Conservation (phyloP, 2,329 filamentous ascomycete species). For the Rhynchosporium graminicola region DNA sequence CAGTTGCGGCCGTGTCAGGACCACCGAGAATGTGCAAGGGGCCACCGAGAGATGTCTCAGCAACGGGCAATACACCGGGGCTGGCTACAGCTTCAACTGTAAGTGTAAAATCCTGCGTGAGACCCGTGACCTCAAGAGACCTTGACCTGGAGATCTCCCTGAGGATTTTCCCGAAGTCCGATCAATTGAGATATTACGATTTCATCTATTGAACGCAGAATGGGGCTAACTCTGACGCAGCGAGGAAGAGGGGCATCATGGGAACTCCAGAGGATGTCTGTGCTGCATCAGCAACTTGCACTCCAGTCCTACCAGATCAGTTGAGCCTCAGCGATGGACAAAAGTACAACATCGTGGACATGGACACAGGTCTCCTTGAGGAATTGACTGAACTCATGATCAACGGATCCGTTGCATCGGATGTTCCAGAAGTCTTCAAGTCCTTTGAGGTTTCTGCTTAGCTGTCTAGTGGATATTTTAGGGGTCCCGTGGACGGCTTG, state of each 20-base stretch:
- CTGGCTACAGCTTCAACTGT: constrained; percentile 8
- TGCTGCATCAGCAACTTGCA: neutral
- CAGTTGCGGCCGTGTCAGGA: neutral
- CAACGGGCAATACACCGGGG: neutral
- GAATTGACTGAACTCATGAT: constrained; percentile 3
- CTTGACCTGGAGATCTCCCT: neutral
- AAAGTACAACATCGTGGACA: constrained; percentile 13
- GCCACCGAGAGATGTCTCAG: constrained; percentile 9
- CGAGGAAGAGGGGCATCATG: neutral
- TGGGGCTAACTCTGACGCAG: neutral
- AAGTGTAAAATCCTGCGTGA: neutral
- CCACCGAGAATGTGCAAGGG: neutral
- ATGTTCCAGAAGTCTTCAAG: constrained; percentile 16
- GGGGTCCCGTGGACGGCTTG: neutral
- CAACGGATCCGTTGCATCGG: neutral
- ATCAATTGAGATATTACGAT: neutral
- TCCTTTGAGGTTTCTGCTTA: constrained; percentile 13
- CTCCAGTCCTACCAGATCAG: neutral
- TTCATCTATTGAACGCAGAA: neutral
- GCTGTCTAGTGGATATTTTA: neutral
- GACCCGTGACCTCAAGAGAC: neutral
- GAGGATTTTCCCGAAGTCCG: neutral
- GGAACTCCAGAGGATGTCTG: neutral
- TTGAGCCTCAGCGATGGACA: constrained; percentile 13
- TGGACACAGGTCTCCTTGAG: constrained; percentile 7